Conservation (phyloP, 2,329 filamentous ascomycete species). For the Trichoderma brevicompactum region DNA sequence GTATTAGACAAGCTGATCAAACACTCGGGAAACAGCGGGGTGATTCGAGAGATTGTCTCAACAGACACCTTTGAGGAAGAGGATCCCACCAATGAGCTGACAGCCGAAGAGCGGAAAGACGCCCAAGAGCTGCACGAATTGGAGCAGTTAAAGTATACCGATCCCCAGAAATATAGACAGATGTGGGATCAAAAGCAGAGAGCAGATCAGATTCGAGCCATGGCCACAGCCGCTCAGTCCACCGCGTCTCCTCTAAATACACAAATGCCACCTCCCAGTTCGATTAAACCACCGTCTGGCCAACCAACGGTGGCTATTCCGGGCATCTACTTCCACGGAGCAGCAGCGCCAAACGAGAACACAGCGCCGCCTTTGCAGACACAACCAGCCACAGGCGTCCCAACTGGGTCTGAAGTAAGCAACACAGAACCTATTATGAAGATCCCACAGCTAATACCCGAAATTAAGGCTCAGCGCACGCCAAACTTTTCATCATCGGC, state of each 20-base stretch:
- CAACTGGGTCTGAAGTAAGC: constrained; percentile 3
- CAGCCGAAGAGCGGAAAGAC: constrained; percentile 62
- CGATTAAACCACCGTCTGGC: not conserved
- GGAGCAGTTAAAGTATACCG: constrained; percentile 40
- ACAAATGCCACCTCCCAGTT: not conserved
- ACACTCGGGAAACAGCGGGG: constrained; percentile 41
- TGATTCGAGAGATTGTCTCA: constrained; percentile 62
- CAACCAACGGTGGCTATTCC: constrained; percentile 13
- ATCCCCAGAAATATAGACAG: constrained; percentile 42
- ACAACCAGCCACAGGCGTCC: not conserved
- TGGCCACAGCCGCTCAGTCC: not conserved
- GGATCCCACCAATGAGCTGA: constrained; percentile 60
- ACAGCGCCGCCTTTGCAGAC: not conserved
- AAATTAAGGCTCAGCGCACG: not conserved
- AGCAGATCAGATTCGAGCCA: constrained; percentile 19
- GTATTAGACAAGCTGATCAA: constrained; percentile 58
- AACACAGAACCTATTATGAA: not conserved
- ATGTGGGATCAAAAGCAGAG: constrained; percentile 28
- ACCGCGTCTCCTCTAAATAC: not conserved
- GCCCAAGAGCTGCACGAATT: constrained; percentile 50
- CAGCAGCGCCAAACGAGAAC: not conserved
- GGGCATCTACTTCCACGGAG: not conserved
- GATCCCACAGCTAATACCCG: not conserved
- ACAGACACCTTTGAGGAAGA: constrained; percentile 76
- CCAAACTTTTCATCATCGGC: constrained; percentile 27